Evolutionary conservation across 345 rosid species (phyloP).

Genomic region (Eucalyptus regnans): DNA sequence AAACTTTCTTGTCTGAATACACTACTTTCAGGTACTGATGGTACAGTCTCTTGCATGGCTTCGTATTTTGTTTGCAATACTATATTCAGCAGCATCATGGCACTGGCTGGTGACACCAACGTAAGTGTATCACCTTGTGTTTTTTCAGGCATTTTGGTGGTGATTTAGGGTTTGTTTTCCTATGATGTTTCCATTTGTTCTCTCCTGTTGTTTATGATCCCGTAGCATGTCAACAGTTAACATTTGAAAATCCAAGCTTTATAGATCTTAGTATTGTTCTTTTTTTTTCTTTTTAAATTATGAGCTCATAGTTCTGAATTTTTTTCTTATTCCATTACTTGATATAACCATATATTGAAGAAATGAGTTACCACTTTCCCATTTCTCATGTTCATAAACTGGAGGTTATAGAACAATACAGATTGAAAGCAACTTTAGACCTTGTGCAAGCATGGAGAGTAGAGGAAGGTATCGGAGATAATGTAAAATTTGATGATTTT

Average conservation of each 20-base stretch:
- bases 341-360: background rate
- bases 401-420: too few relatives aligned
- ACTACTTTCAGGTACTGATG: constrained; percentile 73
- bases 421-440: background rate
- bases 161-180: background rate
- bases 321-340: background rate
- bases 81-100: constrained; percentile 62
- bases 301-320: background rate
- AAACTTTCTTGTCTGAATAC: background rate
- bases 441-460: background rate
- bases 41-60: constrained; percentile 89
- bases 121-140: constrained; percentile 29
- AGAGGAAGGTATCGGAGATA: background rate
- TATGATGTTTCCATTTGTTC: background rate
- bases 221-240: background rate
- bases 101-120: constrained; percentile 50
- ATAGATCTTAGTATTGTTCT: background rate
- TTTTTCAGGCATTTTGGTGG: background rate
- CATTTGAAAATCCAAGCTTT: background rate
- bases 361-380: background rate
- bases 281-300: background rate
- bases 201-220: background rate
- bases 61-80: constrained; percentile 86
- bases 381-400: background rate
- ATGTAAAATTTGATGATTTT: background rate